phyloP scores from a whole-genome alignment of 805 yeast species.

The Candida nitratophila region DNA sequence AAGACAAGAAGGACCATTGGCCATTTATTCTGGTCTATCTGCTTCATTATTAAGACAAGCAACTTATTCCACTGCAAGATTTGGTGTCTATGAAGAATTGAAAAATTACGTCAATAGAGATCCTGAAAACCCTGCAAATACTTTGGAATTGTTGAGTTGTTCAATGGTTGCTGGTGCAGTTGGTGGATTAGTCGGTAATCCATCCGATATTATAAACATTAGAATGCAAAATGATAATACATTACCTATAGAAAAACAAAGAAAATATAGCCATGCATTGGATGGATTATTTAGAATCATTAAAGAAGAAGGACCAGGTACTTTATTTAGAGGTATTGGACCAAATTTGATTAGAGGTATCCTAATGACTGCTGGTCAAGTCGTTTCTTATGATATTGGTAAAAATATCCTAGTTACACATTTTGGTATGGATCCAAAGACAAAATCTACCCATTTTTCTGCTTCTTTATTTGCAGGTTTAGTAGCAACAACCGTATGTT shows the following conservation, averaged over 20 bases:
- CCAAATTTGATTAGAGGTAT: constrained; percentile 80
- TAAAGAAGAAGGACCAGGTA: constrained; percentile 49
- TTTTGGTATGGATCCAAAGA: constrained; percentile 46
- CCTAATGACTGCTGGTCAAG: constrained; percentile 86
- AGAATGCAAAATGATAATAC: constrained; percentile 88
- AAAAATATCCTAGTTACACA: constrained; percentile 50
- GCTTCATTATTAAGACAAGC: constrained; percentile 83
- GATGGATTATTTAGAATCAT: constrained; percentile 63
- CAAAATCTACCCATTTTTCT: constrained; percentile 66
- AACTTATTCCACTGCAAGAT: constrained; percentile 79
- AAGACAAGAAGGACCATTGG: constrained; percentile 56
- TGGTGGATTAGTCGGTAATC: constrained; percentile 85
- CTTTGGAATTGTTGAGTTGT: constrained; percentile 57
- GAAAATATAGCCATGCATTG: constrained; percentile 71
- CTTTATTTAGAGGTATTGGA: constrained; percentile 65
- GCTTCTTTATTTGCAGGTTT: constrained; percentile 79
- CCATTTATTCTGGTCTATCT: constrained; percentile 73
- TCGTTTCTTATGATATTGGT: constrained; percentile 77
- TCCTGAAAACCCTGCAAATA: constrained; percentile 40
- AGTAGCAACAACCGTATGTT: constrained; percentile 86
- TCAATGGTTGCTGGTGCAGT: constrained; percentile 82
- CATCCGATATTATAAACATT: constrained; percentile 80
- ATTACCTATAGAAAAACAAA: constrained; percentile 52
- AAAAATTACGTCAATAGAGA: constrained; percentile 46
- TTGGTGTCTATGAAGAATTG: constrained; percentile 76